These are phyloP conservation scores for Trametes elegans DNA, from an alignment of 768 basidiomycete genomes.

Conservation along the genomic window DNA sequence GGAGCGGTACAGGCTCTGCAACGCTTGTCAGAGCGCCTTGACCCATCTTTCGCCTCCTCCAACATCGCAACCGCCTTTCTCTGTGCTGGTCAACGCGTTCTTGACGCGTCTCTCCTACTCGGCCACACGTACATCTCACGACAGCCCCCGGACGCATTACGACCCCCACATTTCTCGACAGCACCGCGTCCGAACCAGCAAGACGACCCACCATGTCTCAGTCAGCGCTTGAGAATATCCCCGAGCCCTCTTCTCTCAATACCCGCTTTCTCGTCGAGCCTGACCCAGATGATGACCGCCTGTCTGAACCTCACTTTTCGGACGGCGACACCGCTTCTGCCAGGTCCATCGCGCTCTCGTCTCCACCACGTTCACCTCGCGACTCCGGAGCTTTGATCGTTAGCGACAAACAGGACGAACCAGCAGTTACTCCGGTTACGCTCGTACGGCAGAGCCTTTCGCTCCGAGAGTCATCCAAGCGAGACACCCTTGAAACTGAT, in stretches of 20 bases:
- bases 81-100: background rate
- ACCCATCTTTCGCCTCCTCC: background rate
- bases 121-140: background rate
- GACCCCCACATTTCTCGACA: background rate
- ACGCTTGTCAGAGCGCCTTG: background rate
- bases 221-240: conserved; percentile 17
- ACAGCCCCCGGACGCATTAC: background rate
- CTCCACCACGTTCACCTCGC: conserved; percentile 55
- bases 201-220: conserved; percentile 12
- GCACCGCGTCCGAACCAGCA: background rate
- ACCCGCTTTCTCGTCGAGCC: conserved; percentile 24
- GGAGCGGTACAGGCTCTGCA: conserved; percentile 1
- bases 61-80: background rate
- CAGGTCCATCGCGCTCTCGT: conserved; percentile 72
- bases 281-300: conserved; percentile 20
- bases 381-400: conserved; percentile 20
- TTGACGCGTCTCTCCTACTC: background rate
- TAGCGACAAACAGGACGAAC: conserved; percentile 19
- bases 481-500: conserved; percentile 44
- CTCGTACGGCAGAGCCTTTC: conserved; percentile 26
- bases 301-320: conserved; percentile 21
- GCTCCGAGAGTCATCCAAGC: conserved; percentile 14
- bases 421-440: conserved; percentile 21
- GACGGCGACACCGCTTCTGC: conserved; percentile 80
- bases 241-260: conserved; percentile 20